A percentile compares a stretch with the other conserved stretches of the same genome.
Evolutionary conservation across 805 yeast genomes (phyloP).

Genomic region (Cyberlindnera saturnus): DNA sequence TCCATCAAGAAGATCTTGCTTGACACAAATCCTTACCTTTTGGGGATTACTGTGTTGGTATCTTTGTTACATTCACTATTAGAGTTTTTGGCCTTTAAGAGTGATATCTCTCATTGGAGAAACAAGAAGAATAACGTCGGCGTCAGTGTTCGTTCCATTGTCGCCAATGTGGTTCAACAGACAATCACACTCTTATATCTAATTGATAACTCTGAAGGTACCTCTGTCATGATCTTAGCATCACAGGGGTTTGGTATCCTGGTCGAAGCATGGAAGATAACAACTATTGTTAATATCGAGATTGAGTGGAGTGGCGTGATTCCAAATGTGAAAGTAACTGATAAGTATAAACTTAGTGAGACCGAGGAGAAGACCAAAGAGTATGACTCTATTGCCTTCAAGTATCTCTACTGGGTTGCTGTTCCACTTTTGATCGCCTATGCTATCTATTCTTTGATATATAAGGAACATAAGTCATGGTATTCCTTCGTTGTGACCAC

Average conservation of each 20-base stretch:
- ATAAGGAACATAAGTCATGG: slow-evolving; percentile 37
- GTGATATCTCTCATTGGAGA: slow-evolving; percentile 35
- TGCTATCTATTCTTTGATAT: slow-evolving; percentile 30
- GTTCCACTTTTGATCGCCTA: slow-evolving; percentile 32
- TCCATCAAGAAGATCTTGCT: slow-evolving; percentile 29
- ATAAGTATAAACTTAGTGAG: slow-evolving; percentile 30
- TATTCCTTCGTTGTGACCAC: slow-evolving; percentile 34
- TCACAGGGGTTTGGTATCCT: slow-evolving; percentile 33
- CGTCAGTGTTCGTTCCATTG: slow-evolving; percentile 31
- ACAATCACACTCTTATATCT: slow-evolving; percentile 32
- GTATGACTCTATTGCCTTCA: slow-evolving; percentile 34
- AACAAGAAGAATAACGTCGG: slow-evolving; percentile 35
- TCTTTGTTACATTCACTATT: slow-evolving; percentile 31
- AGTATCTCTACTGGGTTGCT: slow-evolving; percentile 30
- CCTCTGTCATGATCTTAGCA: slow-evolving; percentile 31
- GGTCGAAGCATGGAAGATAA: slow-evolving; percentile 38
- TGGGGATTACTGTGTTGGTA: slow-evolving; percentile 28
- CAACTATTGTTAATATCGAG: slow-evolving; percentile 29
- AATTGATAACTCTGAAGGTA: slow-evolving; percentile 32
- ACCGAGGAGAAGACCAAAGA: slow-evolving; percentile 34
- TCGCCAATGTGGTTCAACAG: slow-evolving; percentile 36
- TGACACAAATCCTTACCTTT: slow-evolving; percentile 32
- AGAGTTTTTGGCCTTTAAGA: slow-evolving; percentile 36
- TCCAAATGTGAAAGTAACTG: slow-evolving; percentile 24
- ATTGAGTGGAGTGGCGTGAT: slow-evolving; percentile 17